Base-by-base conservation (phyloP, 208 protist genomes). In the Leishmania aethiopica region DNA sequence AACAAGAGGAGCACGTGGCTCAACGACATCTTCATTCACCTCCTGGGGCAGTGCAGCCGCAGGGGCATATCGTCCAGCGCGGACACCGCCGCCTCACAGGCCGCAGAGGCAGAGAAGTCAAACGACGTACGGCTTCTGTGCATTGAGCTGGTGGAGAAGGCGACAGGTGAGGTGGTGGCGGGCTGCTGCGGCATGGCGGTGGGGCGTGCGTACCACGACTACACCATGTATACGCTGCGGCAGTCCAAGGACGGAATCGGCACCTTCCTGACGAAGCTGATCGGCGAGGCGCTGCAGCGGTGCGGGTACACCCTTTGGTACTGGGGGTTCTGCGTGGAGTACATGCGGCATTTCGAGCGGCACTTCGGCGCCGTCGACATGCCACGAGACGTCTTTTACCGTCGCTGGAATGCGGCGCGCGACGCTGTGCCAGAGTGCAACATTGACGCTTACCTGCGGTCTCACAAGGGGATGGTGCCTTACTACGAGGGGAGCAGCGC, bases 291-390 rank as follows among this genome's bases (percentile, higher is more conserved):
- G 47, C 84, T 97, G 75, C 87, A 97, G 75, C 45, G 57, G 49
- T 97, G 92, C 80, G 90, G 93, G 0, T 97, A 95, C 78, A 78
- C 91, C 47, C 37, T 97, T 74, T 97, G 93, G 92, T 97, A 95
- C 78, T 95, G 93, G 93, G 93, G 93, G 0, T 84, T 89, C 17
- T 77, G 84, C 2, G 57, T 97, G 5, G 85, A 76, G 10, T 97
- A 97, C 84, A 95, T 97, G 93, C 66, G 45, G 11, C 79, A 94
- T 45, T 94, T 87, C 80, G 86, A 90, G 64, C 57, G 55, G 17
- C 83, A 81, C 78, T 95, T 95, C 78, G 92, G 91, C 35, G 90
- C 77, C 15, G 57, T 75, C 62, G 75, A 82, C 47, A 79, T 94
- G 80, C 49, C 66, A 19, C 86, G 86, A 8, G 47, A 47, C 8